These are phyloP conservation scores for Decorospora gaudefroyi DNA, from an alignment of 2,329 filamentous ascomycete species.

Conservation along the genomic window DNA sequence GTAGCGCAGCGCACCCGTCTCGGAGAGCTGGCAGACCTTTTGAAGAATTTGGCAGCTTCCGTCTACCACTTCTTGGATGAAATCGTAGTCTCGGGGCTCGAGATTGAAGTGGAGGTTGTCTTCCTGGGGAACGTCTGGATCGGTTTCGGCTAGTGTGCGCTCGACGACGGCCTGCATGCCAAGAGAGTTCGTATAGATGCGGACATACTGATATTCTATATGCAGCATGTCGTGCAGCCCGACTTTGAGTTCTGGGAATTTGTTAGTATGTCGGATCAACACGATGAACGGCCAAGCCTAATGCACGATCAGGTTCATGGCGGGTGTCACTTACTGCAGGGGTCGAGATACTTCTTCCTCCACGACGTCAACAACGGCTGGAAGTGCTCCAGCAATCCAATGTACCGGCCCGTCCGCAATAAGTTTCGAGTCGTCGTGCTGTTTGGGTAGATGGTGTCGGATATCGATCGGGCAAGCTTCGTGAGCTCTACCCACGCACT, in stretches of 20 bases:
- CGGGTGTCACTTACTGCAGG: conserved; percentile 44
- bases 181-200: conserved; percentile 54
- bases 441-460: conserved; percentile 59
- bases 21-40: conserved; percentile 55
- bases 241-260: conserved; percentile 37
- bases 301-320: too few species aligned
- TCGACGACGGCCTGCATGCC: conserved; percentile 63
- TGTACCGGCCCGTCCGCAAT: conserved; percentile 56
- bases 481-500: conserved; percentile 55
- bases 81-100: conserved; percentile 58
- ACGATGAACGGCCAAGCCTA: too few species aligned
- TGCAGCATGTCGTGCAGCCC: conserved; percentile 55
- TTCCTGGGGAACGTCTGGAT: conserved; percentile 45
- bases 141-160: conserved; percentile 52
- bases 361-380: conserved; percentile 49
- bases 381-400: conserved; percentile 55
- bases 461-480: conserved; percentile 56
- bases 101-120: conserved; percentile 51
- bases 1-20: conserved; percentile 55
- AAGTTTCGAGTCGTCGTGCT: conserved; percentile 48
- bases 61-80: conserved; percentile 61
- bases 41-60: conserved; percentile 58
- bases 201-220: conserved; percentile 57
- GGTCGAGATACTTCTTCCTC: conserved; percentile 49
- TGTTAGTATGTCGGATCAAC: conserved; percentile 5